Evolutionary conservation across 1,284 basidiomycete genomes (phyloP).

Genomic region (Cystobasidiaceae sp.): DNA sequence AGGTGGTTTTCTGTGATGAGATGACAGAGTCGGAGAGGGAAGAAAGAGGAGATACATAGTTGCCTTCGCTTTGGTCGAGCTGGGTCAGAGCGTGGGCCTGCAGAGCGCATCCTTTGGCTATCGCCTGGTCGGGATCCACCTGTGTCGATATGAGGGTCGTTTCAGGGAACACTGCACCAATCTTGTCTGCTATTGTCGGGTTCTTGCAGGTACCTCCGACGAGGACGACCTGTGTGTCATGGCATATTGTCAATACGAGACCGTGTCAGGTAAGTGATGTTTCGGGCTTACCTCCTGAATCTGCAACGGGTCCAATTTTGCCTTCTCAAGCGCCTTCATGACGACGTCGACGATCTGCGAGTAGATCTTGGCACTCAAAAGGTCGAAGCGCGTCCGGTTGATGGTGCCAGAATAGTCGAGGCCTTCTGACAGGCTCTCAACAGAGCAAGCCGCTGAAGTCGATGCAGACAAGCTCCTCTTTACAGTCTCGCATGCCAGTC

Average conservation of each 20-base stretch:
- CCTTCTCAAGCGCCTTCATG: constrained; percentile 58
- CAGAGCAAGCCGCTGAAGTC: constrained; percentile 76
- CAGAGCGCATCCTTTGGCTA: constrained; percentile 80
- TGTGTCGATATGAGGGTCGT: constrained; percentile 54
- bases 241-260: background rate
- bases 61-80: constrained; percentile 49
- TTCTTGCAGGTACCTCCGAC: constrained; percentile 82
- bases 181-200: constrained; percentile 72
- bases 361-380: constrained; percentile 73
- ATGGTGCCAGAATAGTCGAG: constrained; percentile 86
- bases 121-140: constrained; percentile 78
- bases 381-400: constrained; percentile 89
- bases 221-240: constrained; percentile 60
- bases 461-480: constrained; percentile 89
- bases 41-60: constrained; percentile 40
- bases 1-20: constrained; percentile 53
- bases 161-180: constrained; percentile 67
- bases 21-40: constrained; percentile 22
- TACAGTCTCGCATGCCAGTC: constrained; percentile 88
- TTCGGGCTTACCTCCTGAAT: constrained; percentile 64
- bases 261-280: background rate
- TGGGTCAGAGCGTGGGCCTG: constrained; percentile 69
- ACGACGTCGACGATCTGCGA: constrained; percentile 62
- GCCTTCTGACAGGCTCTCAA: constrained; percentile 93
- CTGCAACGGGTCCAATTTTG: constrained; percentile 65